phyloP scores from a whole-genome alignment of 202 grass and related monocot species.

The Hordeum pubiflorum region DNA sequence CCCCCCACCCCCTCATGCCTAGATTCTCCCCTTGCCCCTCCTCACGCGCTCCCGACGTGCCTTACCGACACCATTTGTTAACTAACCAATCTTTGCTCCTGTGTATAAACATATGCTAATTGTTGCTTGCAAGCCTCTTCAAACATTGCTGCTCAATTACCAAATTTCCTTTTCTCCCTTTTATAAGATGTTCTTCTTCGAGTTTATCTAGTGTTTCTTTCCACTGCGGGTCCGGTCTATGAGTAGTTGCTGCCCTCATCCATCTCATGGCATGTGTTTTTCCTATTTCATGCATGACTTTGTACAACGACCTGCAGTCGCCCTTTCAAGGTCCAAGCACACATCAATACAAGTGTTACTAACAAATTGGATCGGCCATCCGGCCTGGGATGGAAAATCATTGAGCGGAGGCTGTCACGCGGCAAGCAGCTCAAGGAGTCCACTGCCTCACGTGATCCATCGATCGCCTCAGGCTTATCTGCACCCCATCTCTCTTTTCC shows the following conservation, averaged over 20 bases:
- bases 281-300: not conserved
- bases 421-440: slow-evolving; percentile 29
- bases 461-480: slow-evolving; percentile 26
- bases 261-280: not conserved
- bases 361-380: slow-evolving; percentile 19
- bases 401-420: slow-evolving; percentile 18
- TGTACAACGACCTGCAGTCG: slow-evolving; percentile 9
- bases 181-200: not conserved
- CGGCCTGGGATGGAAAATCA: not conserved
- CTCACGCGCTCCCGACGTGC: not conserved
- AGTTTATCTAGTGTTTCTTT: not conserved
- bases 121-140: slow-evolving; percentile 29
- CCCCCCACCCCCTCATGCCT: slow-evolving; percentile 36
- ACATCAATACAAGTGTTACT: slow-evolving; percentile 8
- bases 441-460: slow-evolving; percentile 45
- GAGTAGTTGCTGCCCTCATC: not conserved
- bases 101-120: not conserved
- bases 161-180: not conserved
- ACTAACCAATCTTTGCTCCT: slow-evolving; percentile 29
- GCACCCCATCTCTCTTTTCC: not conserved
- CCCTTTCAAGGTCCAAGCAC: slow-evolving; percentile 17
- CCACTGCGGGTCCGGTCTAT: not conserved
- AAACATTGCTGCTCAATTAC: not conserved
- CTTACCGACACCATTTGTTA: slow-evolving; percentile 32
- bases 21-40: slow-evolving; percentile 33